Evolutionary conservation across 495 filamentous ascomycete genomes (phyloP), one percentile per base, ranked within the genome.

Genomic region (Penicillium cinerascens): DNA sequence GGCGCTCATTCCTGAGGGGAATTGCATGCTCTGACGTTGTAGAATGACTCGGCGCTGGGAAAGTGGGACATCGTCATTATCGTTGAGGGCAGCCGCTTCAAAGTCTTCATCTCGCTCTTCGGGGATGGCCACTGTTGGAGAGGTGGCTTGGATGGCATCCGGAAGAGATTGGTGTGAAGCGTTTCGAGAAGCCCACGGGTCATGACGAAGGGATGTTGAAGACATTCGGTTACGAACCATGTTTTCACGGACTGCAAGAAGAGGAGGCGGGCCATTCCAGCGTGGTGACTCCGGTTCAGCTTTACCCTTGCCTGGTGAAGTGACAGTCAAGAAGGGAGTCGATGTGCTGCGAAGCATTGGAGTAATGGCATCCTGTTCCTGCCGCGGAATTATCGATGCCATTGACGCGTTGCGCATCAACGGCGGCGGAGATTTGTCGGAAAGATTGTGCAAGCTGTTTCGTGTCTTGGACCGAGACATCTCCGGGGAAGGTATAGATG

Each of bases 51-150:
- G 82, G 44, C 88, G 87, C 52, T 85, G 80, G 18, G 86, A 85
- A 16, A 95, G 84, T 0, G 88, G 84, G 52, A 92, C 78, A 62
- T 92, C 80, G 47, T 93, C 91, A 37, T 60, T 52, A 16, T 58
- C 54, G 11, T 47, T 36, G 3, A 36, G 23, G n/a, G 40, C n/a
- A 25, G 47, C 18, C 25, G 27, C 36, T n/a, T 26, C 39, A 21
- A 42, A 6, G 6, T 42, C 37, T 15, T 59, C 52, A 0, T 59
- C 52, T 11, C 69, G 73, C 41, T 80, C 78, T 46, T 75, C 58
- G 8, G 50, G 64, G 22, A 51, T 55, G 3, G 57, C 49, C 44
- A 56, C 37, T 1, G 60, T 55, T 13, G 63, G 58, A 1, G 63
- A 52, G 18, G 60, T 37, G 27, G 56, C 40, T 47, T 47, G 13